Evolutionary conservation across 108 stramenopile species (phyloP).

Genomic region (Nitzschia putrida): DNA sequence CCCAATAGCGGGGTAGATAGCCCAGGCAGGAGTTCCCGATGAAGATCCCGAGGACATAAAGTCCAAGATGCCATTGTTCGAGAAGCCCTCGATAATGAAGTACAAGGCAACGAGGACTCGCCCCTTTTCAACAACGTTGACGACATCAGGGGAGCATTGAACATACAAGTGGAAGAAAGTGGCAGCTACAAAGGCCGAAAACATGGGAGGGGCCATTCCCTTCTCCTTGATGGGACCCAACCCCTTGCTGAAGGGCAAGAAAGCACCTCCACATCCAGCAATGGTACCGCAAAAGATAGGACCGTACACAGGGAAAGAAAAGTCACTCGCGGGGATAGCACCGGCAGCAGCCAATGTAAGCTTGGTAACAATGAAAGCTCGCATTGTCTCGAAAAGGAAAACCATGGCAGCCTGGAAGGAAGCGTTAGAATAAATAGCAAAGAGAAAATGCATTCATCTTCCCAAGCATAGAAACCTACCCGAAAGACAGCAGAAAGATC

Average conservation of each 20-base stretch:
- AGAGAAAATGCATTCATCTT: neutral
- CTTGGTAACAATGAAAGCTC: slow-evolving; percentile 79
- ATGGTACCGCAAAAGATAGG: slow-evolving; percentile 90
- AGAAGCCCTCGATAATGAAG: slow-evolving; percentile 66
- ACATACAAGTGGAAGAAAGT: slow-evolving; percentile 75
- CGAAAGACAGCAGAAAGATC: slow-evolving; percentile 53
- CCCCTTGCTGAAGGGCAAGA: slow-evolving; percentile 86
- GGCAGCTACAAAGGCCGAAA: slow-evolving; percentile 72
- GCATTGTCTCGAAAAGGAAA: slow-evolving; percentile 65
- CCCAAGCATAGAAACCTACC: slow-evolving; percentile 35
- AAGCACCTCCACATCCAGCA: slow-evolving; percentile 87
- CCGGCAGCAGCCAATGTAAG: slow-evolving; percentile 60
- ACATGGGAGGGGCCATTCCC: slow-evolving; percentile 78
- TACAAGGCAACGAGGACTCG: slow-evolving; percentile 70
- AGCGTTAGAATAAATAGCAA: no score
- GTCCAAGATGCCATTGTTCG: slow-evolving; percentile 22
- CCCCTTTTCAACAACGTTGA: slow-evolving; percentile 63
- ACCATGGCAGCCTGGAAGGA: slow-evolving; percentile 40
- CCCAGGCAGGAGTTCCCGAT: no score
- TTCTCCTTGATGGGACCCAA: slow-evolving; percentile 74
- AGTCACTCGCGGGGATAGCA: slow-evolving; percentile 67
- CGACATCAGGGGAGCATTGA: slow-evolving; percentile 60
- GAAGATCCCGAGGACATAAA: neutral
- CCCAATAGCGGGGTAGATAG: no score
- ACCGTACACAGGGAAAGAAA: slow-evolving; percentile 82